These are phyloP conservation scores for Calonectria fujianensis DNA, from an alignment of 2,329 filamentous ascomycete genomes.

Conservation along the genomic window DNA sequence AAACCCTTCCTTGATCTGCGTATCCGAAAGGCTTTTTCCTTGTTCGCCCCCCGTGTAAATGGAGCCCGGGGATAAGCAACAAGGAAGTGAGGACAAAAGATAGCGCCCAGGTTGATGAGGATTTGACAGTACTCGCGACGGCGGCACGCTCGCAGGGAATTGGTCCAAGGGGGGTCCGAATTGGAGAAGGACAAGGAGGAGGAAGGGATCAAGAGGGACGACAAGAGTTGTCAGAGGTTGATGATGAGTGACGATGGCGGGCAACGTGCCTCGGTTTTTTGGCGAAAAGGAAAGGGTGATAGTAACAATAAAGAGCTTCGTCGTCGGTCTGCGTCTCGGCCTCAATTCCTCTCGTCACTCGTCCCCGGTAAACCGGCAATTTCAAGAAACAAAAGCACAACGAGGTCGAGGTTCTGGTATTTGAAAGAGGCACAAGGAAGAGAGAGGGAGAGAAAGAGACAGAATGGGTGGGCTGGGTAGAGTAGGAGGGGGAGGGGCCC, in stretches of 20 bases:
- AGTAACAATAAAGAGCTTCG: background rate
- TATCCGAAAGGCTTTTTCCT: background rate
- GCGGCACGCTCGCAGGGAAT: background rate
- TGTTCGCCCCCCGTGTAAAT: background rate
- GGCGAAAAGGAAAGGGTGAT: too few species aligned
- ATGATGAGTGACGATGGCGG: background rate
- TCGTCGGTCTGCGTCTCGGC: too few species aligned
- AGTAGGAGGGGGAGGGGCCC: too few species aligned
- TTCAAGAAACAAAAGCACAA: too few species aligned
- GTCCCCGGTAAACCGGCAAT: too few species aligned
- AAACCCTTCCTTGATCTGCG: background rate
- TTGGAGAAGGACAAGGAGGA: background rate
- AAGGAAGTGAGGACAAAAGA: background rate
- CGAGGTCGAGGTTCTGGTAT: too few species aligned
- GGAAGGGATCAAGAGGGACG: background rate
- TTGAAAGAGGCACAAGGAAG: too few species aligned
- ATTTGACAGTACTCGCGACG: background rate
- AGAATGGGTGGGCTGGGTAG: too few species aligned
- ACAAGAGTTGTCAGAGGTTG: constrained; percentile 9
- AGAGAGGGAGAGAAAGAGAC: too few species aligned
- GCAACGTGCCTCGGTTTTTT: background rate
- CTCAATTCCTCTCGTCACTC: too few species aligned
- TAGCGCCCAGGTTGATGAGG: background rate
- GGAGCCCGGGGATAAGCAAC: background rate
- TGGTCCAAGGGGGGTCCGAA: background rate